Evolutionary conservation across 2,329 filamentous ascomycete genomes (phyloP).

Genomic region (Aureobasidium melanogenum): DNA sequence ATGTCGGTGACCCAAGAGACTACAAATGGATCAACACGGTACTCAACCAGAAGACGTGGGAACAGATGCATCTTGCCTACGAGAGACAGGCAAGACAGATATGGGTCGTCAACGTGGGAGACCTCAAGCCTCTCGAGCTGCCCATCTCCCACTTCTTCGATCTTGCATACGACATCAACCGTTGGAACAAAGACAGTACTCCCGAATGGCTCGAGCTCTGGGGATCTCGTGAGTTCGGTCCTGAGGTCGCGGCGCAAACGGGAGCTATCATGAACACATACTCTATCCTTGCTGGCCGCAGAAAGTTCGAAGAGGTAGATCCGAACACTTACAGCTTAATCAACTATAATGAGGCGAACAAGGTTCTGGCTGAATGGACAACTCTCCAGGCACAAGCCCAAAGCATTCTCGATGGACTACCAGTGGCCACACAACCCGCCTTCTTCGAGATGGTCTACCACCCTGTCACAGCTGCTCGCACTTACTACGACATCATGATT

Average conservation of each 20-base stretch:
- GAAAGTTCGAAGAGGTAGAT: constrained; percentile 56
- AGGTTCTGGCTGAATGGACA: constrained; percentile 48
- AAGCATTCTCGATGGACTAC: constrained; percentile 46
- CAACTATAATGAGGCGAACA: constrained; percentile 57
- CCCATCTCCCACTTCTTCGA: constrained; percentile 61
- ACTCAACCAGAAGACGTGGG: constrained; percentile 55
- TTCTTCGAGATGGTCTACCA: constrained; percentile 58
- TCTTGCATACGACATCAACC: constrained; percentile 54
- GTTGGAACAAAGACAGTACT: constrained; percentile 49
- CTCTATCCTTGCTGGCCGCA: constrained; percentile 46
- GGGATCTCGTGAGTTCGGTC: constrained; percentile 50
- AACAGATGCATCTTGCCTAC: constrained; percentile 56
- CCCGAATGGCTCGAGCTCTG: constrained; percentile 49
- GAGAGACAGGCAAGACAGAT: constrained; percentile 50
- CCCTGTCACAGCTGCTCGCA: constrained; percentile 49
- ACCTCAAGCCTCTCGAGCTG: constrained; percentile 57
- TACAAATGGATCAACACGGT: constrained; percentile 56
- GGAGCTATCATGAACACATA: constrained; percentile 47
- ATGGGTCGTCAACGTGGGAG: constrained; percentile 60
- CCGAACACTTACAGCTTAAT: constrained; percentile 50
- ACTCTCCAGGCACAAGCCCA: constrained; percentile 46
- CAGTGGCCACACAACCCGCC: constrained; percentile 42
- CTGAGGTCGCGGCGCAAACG: constrained; percentile 39
- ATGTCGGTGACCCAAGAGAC: constrained; percentile 46
- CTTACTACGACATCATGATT: constrained; percentile 47